Evolutionary conservation across 1,139 yeast species (phyloP).

Genomic region (Suhomyces choctaworum): DNA sequence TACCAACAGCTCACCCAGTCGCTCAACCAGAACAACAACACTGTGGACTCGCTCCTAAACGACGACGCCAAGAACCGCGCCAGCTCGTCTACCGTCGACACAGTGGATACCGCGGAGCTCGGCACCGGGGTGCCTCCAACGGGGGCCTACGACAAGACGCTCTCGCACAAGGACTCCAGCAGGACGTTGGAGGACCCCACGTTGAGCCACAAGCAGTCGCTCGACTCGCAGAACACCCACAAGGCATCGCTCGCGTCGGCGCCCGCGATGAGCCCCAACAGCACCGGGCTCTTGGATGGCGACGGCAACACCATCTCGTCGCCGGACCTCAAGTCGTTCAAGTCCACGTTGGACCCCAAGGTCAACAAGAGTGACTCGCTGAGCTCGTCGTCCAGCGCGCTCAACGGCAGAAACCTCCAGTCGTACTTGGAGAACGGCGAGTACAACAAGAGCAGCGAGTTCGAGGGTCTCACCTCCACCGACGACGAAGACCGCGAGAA

Average conservation of each 20-base stretch:
- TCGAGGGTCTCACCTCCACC: constrained; percentile 13
- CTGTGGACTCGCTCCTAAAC: constrained; percentile 11
- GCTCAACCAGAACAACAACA: constrained; percentile 17
- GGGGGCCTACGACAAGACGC: neutral
- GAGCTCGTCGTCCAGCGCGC: constrained; percentile 27
- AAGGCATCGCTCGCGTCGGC: neutral
- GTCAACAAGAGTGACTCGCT: constrained; percentile 28
- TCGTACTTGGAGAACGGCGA: constrained; percentile 13
- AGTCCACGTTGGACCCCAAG: constrained; percentile 41
- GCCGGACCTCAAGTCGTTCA: constrained; percentile 17
- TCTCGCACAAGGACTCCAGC: constrained; percentile 5
- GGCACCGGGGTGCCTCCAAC: neutral
- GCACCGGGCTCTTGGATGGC: neutral
- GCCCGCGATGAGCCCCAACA: neutral
- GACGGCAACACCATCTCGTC: constrained; percentile 8
- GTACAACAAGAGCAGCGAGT: constrained; percentile 17
- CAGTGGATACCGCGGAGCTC: constrained; percentile 11
- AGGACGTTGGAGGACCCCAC: constrained; percentile 5
- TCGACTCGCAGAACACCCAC: constrained; percentile 6
- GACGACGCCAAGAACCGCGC: constrained; percentile 3
- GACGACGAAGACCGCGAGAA: constrained; percentile 6
- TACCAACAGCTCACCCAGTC: constrained; percentile 25
- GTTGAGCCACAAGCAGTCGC: constrained; percentile 4
- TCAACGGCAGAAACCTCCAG: constrained; percentile 13
- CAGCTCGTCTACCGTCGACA: constrained; percentile 6